Conservation (phyloP, 192 early-diverging fungal species). For the Backusella sp. region DNA sequence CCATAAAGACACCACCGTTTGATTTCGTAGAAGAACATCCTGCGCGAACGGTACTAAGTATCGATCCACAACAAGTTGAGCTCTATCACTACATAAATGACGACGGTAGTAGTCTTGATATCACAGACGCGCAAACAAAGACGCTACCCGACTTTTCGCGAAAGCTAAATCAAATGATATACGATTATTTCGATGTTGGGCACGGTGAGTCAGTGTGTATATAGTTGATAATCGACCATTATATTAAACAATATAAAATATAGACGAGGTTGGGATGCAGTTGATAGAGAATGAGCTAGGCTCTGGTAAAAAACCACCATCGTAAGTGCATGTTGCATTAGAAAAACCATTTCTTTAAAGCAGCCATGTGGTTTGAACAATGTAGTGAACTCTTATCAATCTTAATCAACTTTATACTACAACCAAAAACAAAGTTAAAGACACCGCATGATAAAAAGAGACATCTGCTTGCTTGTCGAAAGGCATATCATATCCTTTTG, state of each 20-base stretch:
- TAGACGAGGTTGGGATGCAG: constrained; percentile 7
- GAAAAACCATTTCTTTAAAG: neutral
- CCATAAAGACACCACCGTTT: neutral
- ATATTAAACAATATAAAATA: neutral
- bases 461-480: neutral
- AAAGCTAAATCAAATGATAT: constrained; percentile 12
- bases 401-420: neutral
- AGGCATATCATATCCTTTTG: neutral
- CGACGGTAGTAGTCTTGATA: neutral
- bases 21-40: neutral
- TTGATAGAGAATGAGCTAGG: constrained; percentile 2
- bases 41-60: neutral
- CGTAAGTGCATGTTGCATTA: neutral
- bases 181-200: constrained; percentile 10
- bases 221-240: neutral
- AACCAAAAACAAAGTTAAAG: neutral
- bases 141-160: neutral
- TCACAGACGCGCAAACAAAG: neutral
- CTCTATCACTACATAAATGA: neutral
- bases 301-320: neutral
- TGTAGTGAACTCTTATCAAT: neutral
- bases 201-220: neutral
- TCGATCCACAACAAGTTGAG: neutral
- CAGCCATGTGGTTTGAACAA: neutral
- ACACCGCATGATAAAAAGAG: neutral